A percentile compares a stretch with the other conserved stretches of the same genome.
phyloP scores from a whole-genome alignment of 2,329 filamentous ascomycete genomes.

The Pseudogymnoascus sp. region DNA sequence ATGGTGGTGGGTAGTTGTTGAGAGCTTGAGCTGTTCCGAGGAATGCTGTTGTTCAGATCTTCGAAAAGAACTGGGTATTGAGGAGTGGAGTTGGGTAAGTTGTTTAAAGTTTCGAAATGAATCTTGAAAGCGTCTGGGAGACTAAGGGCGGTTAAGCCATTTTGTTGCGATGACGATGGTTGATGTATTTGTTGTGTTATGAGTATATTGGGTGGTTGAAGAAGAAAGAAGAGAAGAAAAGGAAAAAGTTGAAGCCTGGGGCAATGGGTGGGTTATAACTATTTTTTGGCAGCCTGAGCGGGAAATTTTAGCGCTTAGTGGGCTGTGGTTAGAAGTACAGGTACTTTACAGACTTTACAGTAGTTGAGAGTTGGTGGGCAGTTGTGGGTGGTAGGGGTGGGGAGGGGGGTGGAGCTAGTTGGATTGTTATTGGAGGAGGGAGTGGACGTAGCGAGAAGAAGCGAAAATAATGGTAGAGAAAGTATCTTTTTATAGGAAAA shows the following conservation, averaged over 20 bases:
- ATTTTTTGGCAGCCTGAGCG: background rate
- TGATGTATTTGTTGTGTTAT: background rate
- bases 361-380: too few relatives aligned
- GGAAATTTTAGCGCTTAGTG: background rate
- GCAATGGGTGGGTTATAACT: background rate
- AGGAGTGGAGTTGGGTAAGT: background rate
- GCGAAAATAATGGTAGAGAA: too few relatives aligned
- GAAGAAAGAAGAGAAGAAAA: background rate
- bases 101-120: constrained; percentile 4
- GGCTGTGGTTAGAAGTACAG: background rate
- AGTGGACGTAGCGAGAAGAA: too few relatives aligned
- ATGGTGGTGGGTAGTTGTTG: constrained; percentile 36
- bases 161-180: background rate
- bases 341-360: too few relatives aligned
- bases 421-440: too few relatives aligned
- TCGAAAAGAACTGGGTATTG: background rate
- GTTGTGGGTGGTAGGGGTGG: background rate
- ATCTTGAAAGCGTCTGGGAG: constrained; percentile 4
- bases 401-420: too few relatives aligned
- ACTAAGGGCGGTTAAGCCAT: background rate
- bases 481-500: too few relatives aligned
- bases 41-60: constrained; percentile 4
- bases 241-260: background rate
- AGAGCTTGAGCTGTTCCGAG: constrained; percentile 3
- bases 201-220: background rate